phyloP scores from a whole-genome alignment of 2,329 filamentous ascomycete species.

The Phyllosticta paracitricarpa region DNA sequence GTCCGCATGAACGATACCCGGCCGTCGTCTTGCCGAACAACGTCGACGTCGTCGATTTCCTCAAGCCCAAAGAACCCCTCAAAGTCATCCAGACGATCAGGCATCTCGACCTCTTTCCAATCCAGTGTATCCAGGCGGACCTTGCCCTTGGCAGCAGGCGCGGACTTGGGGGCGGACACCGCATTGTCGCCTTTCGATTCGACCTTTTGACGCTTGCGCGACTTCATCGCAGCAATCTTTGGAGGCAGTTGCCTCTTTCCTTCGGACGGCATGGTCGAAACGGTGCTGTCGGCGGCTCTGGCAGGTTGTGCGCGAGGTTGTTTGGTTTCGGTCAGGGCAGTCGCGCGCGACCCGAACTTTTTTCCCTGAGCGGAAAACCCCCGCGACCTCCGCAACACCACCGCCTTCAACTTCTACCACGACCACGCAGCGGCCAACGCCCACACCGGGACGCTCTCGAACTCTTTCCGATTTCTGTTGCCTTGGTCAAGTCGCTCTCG shows the following conservation, averaged over 20 bases:
- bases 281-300: not conserved
- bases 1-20: constrained; percentile 28
- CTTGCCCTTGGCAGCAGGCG: constrained; percentile 14
- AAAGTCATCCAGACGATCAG: constrained; percentile 75
- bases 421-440: constrained; percentile 1
- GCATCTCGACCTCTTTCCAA: constrained; percentile 57
- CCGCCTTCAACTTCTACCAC: not conserved
- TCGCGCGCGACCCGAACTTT: not conserved
- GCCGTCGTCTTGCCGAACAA: constrained; percentile 55
- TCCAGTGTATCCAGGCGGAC: constrained; percentile 43
- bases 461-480: not conserved
- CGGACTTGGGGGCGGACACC: constrained; percentile 7
- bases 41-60: constrained; percentile 81
- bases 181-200: constrained; percentile 10
- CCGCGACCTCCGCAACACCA: constrained; percentile 9
- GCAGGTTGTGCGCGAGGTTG: not conserved
- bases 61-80: constrained; percentile 89
- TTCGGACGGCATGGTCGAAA: constrained; percentile 16
- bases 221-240: constrained; percentile 31
- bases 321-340: not conserved
- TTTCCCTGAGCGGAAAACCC: constrained; percentile 9
- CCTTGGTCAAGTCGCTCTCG: not conserved
- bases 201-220: constrained; percentile 31
- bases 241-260: constrained; percentile 28
- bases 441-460: not conserved